Percentiles rank a stretch among this genome's conserved stretches.
phyloP scores from a whole-genome alignment of 2,329 filamentous ascomycete species.

The Xylaria sp. region DNA sequence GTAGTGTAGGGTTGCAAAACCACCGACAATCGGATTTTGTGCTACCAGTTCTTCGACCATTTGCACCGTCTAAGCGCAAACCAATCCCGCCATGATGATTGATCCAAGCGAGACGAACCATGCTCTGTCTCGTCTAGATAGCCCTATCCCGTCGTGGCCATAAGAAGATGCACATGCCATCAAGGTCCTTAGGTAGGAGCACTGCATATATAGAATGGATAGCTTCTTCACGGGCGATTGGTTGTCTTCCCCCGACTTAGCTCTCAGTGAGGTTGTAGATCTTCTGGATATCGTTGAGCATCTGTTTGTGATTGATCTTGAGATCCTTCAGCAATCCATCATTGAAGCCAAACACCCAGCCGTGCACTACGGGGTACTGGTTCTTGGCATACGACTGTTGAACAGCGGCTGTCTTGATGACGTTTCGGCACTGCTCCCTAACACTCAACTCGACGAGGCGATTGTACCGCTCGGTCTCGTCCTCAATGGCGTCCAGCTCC shows the following conservation, averaged over 20 bases:
- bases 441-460: constrained; percentile 87
- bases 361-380: constrained; percentile 72
- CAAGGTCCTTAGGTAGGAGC: background rate
- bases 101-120: background rate
- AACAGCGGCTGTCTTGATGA: constrained; percentile 82
- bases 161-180: background rate
- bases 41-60: background rate
- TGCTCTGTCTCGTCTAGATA: background rate
- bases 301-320: constrained; percentile 64
- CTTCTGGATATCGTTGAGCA: constrained; percentile 65
- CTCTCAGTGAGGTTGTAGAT: constrained; percentile 61
- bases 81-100: background rate
- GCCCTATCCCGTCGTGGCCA: background rate
- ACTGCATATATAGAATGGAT: background rate
- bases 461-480: constrained; percentile 66
- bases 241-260: background rate
- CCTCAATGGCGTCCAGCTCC: constrained; percentile 68
- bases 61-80: background rate
- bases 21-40: background rate
- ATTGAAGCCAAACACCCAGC: constrained; percentile 74
- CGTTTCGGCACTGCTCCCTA: constrained; percentile 73
- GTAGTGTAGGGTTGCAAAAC: background rate
- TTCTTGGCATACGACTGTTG: constrained; percentile 71
- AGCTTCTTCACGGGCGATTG: background rate
- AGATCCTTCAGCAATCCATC: constrained; percentile 71